phyloP scores from a whole-genome alignment of 2,329 filamentous ascomycete species.

The Ceratocystis papillata region DNA sequence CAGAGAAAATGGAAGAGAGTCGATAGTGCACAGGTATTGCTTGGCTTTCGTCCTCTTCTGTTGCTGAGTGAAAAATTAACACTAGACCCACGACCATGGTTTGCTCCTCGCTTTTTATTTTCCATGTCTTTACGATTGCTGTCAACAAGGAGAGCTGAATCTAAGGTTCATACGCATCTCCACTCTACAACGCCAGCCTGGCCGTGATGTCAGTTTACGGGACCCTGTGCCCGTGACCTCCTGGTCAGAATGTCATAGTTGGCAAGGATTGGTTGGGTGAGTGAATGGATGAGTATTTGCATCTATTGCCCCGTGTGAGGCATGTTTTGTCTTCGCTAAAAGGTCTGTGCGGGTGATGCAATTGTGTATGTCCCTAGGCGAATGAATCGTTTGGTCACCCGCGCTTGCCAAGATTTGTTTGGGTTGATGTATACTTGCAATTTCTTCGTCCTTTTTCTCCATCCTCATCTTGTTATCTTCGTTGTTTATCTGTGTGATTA shows the following conservation, averaged over 20 bases:
- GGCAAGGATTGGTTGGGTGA: not conserved
- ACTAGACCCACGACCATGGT: no score
- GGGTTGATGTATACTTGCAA: not conserved
- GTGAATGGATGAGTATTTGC: not conserved
- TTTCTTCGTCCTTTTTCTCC: not conserved
- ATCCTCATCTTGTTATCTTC: no score
- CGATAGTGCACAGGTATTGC: not conserved
- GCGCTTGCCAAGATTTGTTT: no score
- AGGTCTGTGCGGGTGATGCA: conserved; percentile 1
- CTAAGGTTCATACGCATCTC: no score
- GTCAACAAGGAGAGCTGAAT: no score
- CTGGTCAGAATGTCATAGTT: not conserved
- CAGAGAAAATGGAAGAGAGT: not conserved
- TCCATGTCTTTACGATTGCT: no score
- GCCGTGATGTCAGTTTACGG: not conserved
- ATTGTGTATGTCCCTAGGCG: not conserved
- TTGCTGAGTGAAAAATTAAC: no score
- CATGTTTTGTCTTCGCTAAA: conserved; percentile 11
- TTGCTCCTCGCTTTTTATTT: no score
- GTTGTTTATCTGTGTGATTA: no score
- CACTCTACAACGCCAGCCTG: not conserved
- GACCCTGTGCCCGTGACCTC: not conserved
- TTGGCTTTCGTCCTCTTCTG: no score
- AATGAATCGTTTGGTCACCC: not conserved
- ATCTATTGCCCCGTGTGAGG: not conserved